Conservation (phyloP, 768 basidiomycete genomes). For the Mrakia frigida region DNA sequence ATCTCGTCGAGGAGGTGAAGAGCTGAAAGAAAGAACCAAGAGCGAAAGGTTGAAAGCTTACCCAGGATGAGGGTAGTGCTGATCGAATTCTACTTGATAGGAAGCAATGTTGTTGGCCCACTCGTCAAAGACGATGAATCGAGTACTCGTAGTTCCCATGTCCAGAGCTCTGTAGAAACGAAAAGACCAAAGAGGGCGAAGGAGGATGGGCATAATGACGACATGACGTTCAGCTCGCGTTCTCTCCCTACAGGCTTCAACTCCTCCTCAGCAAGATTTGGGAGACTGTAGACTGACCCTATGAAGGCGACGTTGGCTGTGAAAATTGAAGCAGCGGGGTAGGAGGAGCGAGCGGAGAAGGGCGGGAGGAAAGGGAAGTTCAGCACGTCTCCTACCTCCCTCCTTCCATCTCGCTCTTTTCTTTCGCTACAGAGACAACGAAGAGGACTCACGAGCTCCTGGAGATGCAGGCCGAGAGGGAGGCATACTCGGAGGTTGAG, state of each 20-base stretch:
- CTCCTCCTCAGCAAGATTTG: background rate
- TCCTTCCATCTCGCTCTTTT: background rate
- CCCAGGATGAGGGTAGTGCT: conserved; percentile 33
- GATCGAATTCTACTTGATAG: conserved; percentile 31
- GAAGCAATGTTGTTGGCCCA: conserved; percentile 31
- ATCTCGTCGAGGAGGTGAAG: background rate
- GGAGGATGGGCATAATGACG: background rate
- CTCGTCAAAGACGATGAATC: conserved; percentile 33
- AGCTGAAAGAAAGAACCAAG: background rate
- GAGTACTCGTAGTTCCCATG: conserved; percentile 30
- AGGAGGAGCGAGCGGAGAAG: background rate
- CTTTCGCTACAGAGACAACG: background rate
- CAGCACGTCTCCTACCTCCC: background rate
- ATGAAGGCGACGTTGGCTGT: conserved; percentile 18
- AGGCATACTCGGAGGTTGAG: background rate
- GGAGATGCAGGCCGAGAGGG: background rate
- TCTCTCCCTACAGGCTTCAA: background rate
- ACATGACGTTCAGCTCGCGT: background rate
- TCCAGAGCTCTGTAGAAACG: conserved; percentile 27
- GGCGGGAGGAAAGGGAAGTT: background rate
- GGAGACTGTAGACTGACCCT: background rate
- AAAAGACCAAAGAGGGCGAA: background rate
- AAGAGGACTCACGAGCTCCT: background rate
- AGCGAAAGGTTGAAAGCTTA: conserved; percentile 10
- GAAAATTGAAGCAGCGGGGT: background rate